Percentiles rank a stretch among this genome's conserved stretches.
Conservation (phyloP, 2,329 filamentous ascomycete species). For the Sordariomycetes sp. region DNA sequence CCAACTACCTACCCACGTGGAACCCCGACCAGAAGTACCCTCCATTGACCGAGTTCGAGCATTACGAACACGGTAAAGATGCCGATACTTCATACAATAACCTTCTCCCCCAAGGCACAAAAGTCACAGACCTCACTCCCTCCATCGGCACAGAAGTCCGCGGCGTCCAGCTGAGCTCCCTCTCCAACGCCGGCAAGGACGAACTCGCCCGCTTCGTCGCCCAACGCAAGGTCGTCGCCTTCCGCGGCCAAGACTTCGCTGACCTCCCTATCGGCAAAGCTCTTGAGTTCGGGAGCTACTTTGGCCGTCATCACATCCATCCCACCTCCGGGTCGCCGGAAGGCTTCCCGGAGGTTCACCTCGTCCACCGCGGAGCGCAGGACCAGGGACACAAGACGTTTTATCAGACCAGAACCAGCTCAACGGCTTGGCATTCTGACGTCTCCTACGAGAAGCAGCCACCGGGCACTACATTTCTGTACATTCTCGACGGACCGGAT, state of each 20-base stretch:
- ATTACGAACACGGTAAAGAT: slow-evolving; percentile 67
- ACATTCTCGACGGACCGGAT: slow-evolving; percentile 72
- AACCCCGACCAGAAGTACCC: slow-evolving; percentile 54
- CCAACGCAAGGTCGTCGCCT: slow-evolving; percentile 69
- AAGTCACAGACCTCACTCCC: slow-evolving; percentile 56
- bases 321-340: slow-evolving; percentile 68
- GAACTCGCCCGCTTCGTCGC: slow-evolving; percentile 69
- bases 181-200: slow-evolving; percentile 62
- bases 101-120: slow-evolving; percentile 45
- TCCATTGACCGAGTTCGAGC: slow-evolving; percentile 60
- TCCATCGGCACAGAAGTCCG: slow-evolving; percentile 65
- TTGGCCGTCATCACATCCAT: slow-evolving; percentile 75
- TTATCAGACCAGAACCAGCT: slow-evolving; percentile 62
- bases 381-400: slow-evolving; percentile 44
- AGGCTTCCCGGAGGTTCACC: slow-evolving; percentile 65
- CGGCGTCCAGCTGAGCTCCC: slow-evolving; percentile 61
- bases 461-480: slow-evolving; percentile 82
- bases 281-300: slow-evolving; percentile 63
- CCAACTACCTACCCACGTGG: slow-evolving; percentile 67
- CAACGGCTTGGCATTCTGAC: slow-evolving; percentile 83
- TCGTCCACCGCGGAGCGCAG: slow-evolving; percentile 61
- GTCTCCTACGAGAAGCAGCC: slow-evolving; percentile 84
- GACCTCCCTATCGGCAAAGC: slow-evolving; percentile 62
- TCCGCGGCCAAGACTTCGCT: slow-evolving; percentile 66
- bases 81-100: slow-evolving; percentile 62